Conservation (phyloP, 2,329 filamentous ascomycete species). For the Fusarium newnesense region DNA sequence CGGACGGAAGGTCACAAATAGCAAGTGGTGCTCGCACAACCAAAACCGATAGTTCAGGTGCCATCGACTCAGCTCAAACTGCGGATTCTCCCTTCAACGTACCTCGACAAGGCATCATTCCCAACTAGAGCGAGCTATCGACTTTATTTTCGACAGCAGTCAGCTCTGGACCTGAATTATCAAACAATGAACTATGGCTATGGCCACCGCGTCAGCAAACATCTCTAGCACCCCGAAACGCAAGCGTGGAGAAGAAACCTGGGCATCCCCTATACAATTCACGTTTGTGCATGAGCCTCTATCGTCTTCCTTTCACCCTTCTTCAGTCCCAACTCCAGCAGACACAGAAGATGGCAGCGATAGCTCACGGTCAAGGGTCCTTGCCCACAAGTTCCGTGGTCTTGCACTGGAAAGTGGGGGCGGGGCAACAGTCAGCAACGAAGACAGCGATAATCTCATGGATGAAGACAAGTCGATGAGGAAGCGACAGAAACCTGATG, state of each 20-base stretch:
- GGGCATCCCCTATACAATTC: constrained; percentile 54
- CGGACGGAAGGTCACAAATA: constrained; percentile 15
- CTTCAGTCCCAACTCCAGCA: constrained; percentile 34
- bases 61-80: neutral
- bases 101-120: neutral
- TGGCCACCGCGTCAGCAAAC: constrained; percentile 39
- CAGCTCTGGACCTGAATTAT: neutral
- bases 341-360: constrained; percentile 57
- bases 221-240: constrained; percentile 58
- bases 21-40: constrained; percentile 30
- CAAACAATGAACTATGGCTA: constrained; percentile 39
- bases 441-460: constrained; percentile 44
- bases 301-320: constrained; percentile 38
- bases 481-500: constrained; percentile 53
- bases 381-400: constrained; percentile 61
- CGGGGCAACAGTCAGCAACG: constrained; percentile 51
- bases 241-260: constrained; percentile 54
- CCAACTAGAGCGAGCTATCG: constrained; percentile 5
- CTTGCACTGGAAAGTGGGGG: constrained; percentile 60
- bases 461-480: constrained; percentile 42
- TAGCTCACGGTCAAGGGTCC: constrained; percentile 63
- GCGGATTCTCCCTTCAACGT: constrained; percentile 3
- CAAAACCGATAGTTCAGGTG: constrained; percentile 10
- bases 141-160: neutral
- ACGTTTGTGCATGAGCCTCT: constrained; percentile 60